Evolutionary conservation across 805 yeast genomes (phyloP).

Genomic region (Yarrowia keelungensis): DNA sequence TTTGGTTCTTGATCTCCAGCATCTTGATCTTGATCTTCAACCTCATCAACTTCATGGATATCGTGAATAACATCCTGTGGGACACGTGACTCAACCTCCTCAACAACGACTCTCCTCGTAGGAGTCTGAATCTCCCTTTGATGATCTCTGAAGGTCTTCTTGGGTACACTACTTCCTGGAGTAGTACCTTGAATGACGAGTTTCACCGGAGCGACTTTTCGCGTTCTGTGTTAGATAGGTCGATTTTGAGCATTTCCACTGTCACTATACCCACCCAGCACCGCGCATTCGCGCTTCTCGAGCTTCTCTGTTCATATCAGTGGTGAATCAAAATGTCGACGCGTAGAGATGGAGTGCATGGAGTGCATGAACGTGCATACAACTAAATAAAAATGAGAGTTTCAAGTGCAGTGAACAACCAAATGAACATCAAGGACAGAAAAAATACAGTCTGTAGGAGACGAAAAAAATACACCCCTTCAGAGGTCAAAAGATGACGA

Average conservation of each 20-base stretch:
- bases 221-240: constrained; percentile 20
- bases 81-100: no score
- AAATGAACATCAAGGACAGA: background rate
- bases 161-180: constrained; percentile 1
- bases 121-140: constrained; percentile 19
- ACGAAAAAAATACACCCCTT: no score
- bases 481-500: constrained; percentile 5
- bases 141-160: background rate
- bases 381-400: no score
- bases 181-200: constrained; percentile 29
- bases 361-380: background rate
- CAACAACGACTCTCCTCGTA: background rate
- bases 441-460: background rate
- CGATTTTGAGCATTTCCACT: no score
- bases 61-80: no score
- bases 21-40: background rate
- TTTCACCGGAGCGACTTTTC: constrained; percentile 29
- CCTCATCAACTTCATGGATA: background rate
- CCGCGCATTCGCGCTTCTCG: constrained; percentile 34
- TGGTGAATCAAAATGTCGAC: constrained; percentile 4
- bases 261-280: constrained; percentile 15
- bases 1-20: no score
- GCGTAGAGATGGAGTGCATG: background rate
- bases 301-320: constrained; percentile 18
- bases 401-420: no score